Percentiles rank a stretch among this genome's conserved stretches.
phyloP scores from a whole-genome alignment of 2,329 filamentous ascomycete genomes.

The Lasiodiplodia gonubiensis region DNA sequence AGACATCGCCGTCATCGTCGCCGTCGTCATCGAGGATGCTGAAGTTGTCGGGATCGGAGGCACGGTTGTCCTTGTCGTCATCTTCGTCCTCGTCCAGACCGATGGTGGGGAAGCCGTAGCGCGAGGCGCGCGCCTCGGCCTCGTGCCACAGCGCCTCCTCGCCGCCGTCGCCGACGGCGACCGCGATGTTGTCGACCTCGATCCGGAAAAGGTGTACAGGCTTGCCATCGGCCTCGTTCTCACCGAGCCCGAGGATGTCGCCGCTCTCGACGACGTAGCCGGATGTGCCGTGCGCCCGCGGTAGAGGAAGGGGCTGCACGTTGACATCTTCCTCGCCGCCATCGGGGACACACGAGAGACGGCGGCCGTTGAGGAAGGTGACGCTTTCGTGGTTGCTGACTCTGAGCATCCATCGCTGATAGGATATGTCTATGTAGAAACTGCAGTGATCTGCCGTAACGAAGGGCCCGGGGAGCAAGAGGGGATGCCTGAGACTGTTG shows the following conservation, averaged over 20 bases:
- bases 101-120: conserved; percentile 27
- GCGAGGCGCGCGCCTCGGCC: conserved; percentile 29
- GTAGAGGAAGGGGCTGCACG: neutral
- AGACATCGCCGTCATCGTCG: conserved; percentile 1
- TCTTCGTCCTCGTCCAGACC: conserved; percentile 1
- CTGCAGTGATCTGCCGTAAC: conserved; percentile 5
- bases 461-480: conserved; percentile 3
- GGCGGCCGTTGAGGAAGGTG: conserved; percentile 21
- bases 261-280: conserved; percentile 8
- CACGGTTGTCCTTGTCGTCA: neutral
- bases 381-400: neutral
- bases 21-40: neutral
- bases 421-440: neutral
- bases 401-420: neutral
- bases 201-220: conserved; percentile 3
- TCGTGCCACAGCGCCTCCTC: conserved; percentile 18
- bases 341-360: neutral
- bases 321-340: neutral
- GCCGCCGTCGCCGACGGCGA: neutral
- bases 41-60: neutral
- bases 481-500: neutral
- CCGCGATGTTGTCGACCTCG: neutral
- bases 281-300: neutral
- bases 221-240: neutral
- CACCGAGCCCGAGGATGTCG: conserved; percentile 22